phyloP scores from a whole-genome alignment of 805 yeast genomes.

The Ogataea trehaloabstinens region DNA sequence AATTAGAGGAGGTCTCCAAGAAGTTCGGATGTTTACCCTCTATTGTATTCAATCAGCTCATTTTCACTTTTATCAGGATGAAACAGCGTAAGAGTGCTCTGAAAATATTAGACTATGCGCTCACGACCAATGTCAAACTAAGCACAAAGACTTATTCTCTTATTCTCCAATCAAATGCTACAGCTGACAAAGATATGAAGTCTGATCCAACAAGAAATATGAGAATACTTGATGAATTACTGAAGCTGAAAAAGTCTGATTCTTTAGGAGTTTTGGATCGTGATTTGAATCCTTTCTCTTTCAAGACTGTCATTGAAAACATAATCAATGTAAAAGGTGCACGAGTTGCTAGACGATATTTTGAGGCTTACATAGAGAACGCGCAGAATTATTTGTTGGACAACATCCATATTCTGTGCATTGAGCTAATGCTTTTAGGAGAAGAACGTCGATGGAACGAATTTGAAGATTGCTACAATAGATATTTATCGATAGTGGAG shows the following conservation, averaged over 20 bases:
- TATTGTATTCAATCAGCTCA: slow-evolving; percentile 25
- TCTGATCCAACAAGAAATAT: slow-evolving; percentile 18
- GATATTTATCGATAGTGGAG: slow-evolving; percentile 20
- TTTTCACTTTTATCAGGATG: slow-evolving; percentile 21
- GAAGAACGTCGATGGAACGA: slow-evolving; percentile 33
- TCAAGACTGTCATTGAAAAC: slow-evolving; percentile 21
- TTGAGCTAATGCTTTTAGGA: slow-evolving; percentile 29
- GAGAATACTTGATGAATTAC: slow-evolving; percentile 22
- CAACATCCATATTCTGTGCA: slow-evolving; percentile 26
- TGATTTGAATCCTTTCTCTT: slow-evolving; percentile 25
- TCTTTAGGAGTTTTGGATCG: slow-evolving; percentile 20
- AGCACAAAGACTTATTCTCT: slow-evolving; percentile 29
- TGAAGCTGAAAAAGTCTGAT: slow-evolving; percentile 19
- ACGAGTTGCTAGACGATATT: slow-evolving; percentile 25
- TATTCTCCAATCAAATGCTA: slow-evolving; percentile 23
- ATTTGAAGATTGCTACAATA: slow-evolving; percentile 27
- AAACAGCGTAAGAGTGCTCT: slow-evolving; percentile 18
- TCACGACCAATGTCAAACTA: slow-evolving; percentile 12
- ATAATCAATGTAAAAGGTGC: slow-evolving; percentile 19
- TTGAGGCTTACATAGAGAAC: slow-evolving; percentile 27
- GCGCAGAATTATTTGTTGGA: slow-evolving; percentile 24
- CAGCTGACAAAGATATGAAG: slow-evolving; percentile 11
- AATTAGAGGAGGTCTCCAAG: slow-evolving; percentile 15
- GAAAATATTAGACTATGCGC: slow-evolving; percentile 18
- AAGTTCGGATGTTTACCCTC: slow-evolving; percentile 18